Evolutionary conservation across 345 rosid genomes (phyloP).

Genomic region (Arabis alpina): DNA sequence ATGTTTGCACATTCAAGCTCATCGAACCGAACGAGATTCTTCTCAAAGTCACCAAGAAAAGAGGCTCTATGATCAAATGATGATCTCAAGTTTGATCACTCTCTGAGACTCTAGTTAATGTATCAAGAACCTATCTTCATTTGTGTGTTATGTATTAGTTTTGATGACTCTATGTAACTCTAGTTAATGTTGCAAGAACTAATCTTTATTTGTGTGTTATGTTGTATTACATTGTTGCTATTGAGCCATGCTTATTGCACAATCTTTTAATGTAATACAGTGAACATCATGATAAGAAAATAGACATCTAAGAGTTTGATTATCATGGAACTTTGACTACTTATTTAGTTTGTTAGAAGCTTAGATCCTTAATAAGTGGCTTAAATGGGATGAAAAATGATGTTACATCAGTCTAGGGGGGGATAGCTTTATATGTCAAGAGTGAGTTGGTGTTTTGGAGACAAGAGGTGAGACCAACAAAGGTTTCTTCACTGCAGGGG

Average conservation of each 20-base stretch:
- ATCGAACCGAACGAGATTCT: conserved; percentile 27
- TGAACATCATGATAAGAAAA: neutral
- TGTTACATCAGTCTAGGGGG: neutral
- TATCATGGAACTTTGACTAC: conserved; percentile 14
- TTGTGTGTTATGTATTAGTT: neutral
- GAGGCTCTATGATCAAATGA: neutral
- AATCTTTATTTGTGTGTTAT: too few species aligned
- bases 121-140: conserved; percentile 17
- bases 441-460: conserved; percentile 16
- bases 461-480: conserved; percentile 15
- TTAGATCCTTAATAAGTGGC: conserved; percentile 1
- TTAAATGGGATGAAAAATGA: neutral
- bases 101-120: conserved; percentile 6
- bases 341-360: neutral
- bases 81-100: neutral
- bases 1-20: conserved; percentile 34
- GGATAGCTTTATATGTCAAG: neutral
- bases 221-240: too few species aligned
- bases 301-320: conserved; percentile 2
- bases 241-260: neutral
- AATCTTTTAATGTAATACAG: neutral
- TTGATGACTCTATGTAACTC: neutral
- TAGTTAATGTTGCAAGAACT: too few species aligned
- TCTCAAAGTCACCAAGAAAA: conserved; percentile 10
- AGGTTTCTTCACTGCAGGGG: conserved; percentile 19